Percentiles rank a stretch among this genome's conserved stretches.
phyloP scores from a whole-genome alignment of 1,284 basidiomycete genomes.

The Rhodotorula sp. region DNA sequence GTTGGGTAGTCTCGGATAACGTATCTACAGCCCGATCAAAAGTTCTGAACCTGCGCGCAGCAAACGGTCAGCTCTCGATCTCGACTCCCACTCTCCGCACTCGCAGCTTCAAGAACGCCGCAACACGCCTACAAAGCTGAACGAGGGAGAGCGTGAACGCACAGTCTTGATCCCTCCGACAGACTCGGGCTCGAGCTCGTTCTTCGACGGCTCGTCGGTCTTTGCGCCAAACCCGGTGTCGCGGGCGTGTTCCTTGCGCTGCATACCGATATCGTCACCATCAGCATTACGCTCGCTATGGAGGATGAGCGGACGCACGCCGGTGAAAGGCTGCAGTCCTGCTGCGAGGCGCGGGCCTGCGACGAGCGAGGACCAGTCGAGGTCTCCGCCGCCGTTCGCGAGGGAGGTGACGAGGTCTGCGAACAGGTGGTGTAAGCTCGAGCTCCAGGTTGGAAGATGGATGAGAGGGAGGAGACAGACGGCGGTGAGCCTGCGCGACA shows the following conservation, averaged over 20 bases:
- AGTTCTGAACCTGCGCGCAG: conserved; percentile 8
- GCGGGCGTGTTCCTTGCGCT: conserved; percentile 20
- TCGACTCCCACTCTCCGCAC: background rate
- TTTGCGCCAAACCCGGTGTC: conserved; percentile 38
- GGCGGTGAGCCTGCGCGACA: conserved; percentile 48
- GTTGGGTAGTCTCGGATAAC: too few species aligned
- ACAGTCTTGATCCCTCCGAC: conserved; percentile 28
- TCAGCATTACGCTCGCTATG: background rate
- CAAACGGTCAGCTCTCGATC: background rate
- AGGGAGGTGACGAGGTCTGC: conserved; percentile 31
- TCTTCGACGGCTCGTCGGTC: conserved; percentile 6
- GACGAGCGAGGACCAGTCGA: conserved; percentile 38
- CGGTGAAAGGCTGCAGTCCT: conserved; percentile 35
- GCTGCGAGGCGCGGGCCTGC: conserved; percentile 38
- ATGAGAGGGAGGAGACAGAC: background rate
- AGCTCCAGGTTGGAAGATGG: background rate
- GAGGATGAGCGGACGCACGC: conserved; percentile 11
- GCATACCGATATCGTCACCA: background rate
- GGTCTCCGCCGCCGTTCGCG: conserved; percentile 26
- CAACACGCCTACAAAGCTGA: too few species aligned
- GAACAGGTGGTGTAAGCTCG: background rate
- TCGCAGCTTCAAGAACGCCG: too few species aligned
- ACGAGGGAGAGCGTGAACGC: background rate
- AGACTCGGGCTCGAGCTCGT: conserved; percentile 15
- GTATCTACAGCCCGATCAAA: background rate